Percentiles rank a stretch among this genome's conserved stretches.
Conservation (phyloP, 2,329 filamentous ascomycete genomes). For the Diaporthe sp. region DNA sequence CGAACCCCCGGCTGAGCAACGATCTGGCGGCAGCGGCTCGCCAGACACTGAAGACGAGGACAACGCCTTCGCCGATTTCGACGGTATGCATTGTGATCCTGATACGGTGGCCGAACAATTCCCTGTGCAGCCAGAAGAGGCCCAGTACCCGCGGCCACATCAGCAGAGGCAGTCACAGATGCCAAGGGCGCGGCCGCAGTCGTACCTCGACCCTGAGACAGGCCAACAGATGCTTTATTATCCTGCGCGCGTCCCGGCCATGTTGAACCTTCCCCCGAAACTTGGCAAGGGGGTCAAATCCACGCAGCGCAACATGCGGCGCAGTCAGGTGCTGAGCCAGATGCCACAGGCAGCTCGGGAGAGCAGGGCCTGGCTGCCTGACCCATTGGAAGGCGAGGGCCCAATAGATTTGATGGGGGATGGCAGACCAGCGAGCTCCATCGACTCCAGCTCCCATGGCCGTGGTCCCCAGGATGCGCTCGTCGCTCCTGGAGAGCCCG, state of each 20-base stretch:
- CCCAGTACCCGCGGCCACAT: conserved; percentile 43
- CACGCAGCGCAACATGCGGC: conserved; percentile 73
- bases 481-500: conserved; percentile 25
- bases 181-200: conserved; percentile 61
- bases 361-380: conserved; percentile 62
- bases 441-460: conserved; percentile 27
- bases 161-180: conserved; percentile 43
- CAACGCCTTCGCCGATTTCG: conserved; percentile 83
- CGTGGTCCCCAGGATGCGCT: conserved; percentile 38
- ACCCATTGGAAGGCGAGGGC: conserved; percentile 57
- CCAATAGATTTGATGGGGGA: conserved; percentile 41
- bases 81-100: conserved; percentile 81
- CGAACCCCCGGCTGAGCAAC: conserved; percentile 51
- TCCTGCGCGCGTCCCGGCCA: conserved; percentile 91
- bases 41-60: conserved; percentile 76
- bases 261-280: conserved; percentile 92
- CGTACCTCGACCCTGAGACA: conserved; percentile 74
- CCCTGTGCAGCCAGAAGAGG: conserved; percentile 38
- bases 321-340: conserved; percentile 79
- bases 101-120: conserved; percentile 52
- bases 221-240: conserved; percentile 93
- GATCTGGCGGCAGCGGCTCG: conserved; percentile 67
- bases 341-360: conserved; percentile 61
- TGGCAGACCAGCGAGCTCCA: conserved; percentile 14
- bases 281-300: conserved; percentile 81